Percentiles rank a stretch among this genome's conserved stretches.
Conservation (phyloP, 345 rosid species). For the Eutrema heterophyllum region DNA sequence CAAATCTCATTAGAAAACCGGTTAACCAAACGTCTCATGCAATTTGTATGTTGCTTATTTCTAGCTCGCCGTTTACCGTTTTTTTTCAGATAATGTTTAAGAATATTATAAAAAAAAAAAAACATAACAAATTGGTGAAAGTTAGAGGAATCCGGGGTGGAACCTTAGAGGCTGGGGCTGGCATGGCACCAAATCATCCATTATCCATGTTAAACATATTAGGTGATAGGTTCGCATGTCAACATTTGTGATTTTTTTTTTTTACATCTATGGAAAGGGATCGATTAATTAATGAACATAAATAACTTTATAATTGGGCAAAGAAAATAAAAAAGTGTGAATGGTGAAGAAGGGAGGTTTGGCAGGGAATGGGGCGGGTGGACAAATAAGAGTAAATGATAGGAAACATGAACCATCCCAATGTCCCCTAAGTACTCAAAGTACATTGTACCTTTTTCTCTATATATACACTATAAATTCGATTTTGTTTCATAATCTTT, state of each 20-base stretch:
- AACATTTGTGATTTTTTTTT: neutral
- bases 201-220: constrained; percentile 21
- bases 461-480: constrained; percentile 5
- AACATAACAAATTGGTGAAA: constrained; percentile 10
- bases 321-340: constrained; percentile 7
- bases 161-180: neutral
- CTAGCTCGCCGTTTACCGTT: constrained; percentile 29
- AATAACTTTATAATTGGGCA: neutral
- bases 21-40: constrained; percentile 29
- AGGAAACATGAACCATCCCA: constrained; percentile 30
- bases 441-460: constrained; percentile 32
- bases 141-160: neutral
- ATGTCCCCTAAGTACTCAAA: constrained; percentile 35
- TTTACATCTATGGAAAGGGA: neutral
- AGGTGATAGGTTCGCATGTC: constrained; percentile 27
- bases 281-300: neutral
- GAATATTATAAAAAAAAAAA: neutral
- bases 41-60: constrained; percentile 31
- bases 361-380: constrained; percentile 35
- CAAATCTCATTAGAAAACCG: constrained; percentile 5
- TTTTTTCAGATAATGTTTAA: constrained; percentile 12
- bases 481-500: constrained; percentile 9
- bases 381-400: constrained; percentile 32
- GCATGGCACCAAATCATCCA: constrained; percentile 10
- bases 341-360: constrained; percentile 34